A percentile compares a stretch with the other conserved stretches of the same genome.
phyloP scores from a whole-genome alignment of 306 rosid genomes.

The Geum urbanum region DNA sequence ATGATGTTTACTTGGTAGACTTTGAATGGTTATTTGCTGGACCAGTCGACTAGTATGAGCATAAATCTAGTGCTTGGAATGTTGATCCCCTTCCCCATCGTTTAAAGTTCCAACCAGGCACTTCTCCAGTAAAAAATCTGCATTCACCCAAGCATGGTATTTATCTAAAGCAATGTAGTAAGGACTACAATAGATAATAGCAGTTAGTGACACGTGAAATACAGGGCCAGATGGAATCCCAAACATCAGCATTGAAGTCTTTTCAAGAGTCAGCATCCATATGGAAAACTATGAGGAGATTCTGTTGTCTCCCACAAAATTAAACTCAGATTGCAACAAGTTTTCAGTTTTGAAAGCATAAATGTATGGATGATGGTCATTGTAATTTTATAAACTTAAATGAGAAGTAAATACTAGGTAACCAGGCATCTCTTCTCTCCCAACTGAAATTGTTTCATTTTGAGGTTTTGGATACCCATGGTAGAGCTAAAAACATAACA shows the following conservation, averaged over 20 bases:
- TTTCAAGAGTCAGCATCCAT: too few species aligned
- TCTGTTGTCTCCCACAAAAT: not conserved
- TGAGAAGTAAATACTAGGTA: not conserved
- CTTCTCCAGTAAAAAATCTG: conserved; percentile 78
- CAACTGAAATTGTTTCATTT: not conserved
- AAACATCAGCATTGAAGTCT: not conserved
- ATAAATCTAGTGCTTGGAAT: not conserved
- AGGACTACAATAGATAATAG: conserved; percentile 33
- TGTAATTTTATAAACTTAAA: not conserved
- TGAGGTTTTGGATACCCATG: not conserved
- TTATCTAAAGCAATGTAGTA: conserved; percentile 51
- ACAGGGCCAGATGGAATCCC: not conserved
- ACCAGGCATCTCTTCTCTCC: not conserved
- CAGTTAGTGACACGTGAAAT: not conserved
- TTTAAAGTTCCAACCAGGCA: conserved; percentile 78
- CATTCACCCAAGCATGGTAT: conserved; percentile 95
- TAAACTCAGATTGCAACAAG: too few species aligned
- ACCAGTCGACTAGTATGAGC: not conserved
- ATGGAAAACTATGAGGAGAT: not conserved
- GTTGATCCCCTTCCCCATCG: conserved; percentile 30
- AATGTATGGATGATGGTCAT: not conserved
- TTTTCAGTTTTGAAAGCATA: too few species aligned
- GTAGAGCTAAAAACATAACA: not conserved
- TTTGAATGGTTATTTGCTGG: not conserved
- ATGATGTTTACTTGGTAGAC: not conserved